Conservation (phyloP, 371 early-diverging fungal genomes). For the Phascolomyces articulosus region DNA sequence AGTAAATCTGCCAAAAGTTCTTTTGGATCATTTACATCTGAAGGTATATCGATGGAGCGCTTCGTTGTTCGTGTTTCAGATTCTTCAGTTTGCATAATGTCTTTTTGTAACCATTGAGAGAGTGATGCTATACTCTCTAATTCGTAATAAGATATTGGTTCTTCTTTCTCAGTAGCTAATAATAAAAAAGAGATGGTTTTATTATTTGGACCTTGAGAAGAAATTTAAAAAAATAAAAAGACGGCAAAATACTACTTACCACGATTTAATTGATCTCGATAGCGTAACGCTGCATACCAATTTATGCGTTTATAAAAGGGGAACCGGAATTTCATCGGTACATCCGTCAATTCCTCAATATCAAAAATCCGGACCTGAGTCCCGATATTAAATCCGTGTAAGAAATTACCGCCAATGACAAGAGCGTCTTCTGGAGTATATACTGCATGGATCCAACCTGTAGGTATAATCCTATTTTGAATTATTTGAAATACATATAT, state of each 20-base stretch:
- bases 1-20: not conserved
- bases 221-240: not conserved
- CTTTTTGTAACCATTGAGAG: slow-evolving; percentile 1
- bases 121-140: not conserved
- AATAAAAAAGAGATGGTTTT: too few relatives aligned
- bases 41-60: not conserved
- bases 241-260: too few relatives aligned
- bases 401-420: slow-evolving; percentile 93
- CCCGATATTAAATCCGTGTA: slow-evolving; percentile 76
- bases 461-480: slow-evolving; percentile 79
- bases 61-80: not conserved
- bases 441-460: slow-evolving; percentile 96
- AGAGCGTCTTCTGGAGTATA: slow-evolving; percentile 85
- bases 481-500: too few relatives aligned
- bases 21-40: not conserved
- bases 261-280: slow-evolving; percentile 26
- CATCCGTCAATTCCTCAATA: slow-evolving; percentile 79
- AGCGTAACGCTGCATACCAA: slow-evolving; percentile 68
- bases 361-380: slow-evolving; percentile 70
- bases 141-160: not conserved
- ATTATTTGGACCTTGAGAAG: too few relatives aligned
- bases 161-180: not conserved
- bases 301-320: slow-evolving; percentile 83
- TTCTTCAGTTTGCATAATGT: slow-evolving; percentile 3
- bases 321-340: slow-evolving; percentile 83